A percentile compares a stretch with the other conserved stretches of the same genome.
Conservation (phyloP, 345 rosid genomes). For the Euclidium syriacum region DNA sequence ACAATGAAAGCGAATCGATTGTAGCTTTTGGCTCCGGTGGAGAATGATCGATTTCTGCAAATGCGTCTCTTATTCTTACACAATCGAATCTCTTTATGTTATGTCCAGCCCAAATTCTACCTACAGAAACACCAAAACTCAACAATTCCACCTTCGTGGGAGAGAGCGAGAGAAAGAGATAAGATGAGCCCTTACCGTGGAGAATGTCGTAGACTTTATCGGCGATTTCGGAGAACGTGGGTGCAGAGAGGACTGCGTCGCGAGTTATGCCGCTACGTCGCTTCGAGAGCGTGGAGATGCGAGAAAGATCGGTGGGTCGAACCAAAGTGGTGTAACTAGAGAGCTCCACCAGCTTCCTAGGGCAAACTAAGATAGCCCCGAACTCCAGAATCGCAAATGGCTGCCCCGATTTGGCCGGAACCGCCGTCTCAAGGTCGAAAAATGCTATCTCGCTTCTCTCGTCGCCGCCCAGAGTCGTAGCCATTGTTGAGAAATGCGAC, state of each 20-base stretch:
- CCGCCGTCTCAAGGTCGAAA: conserved; percentile 79
- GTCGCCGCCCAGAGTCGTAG: background rate
- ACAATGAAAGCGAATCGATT: conserved; percentile 64
- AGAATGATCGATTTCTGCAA: conserved; percentile 44
- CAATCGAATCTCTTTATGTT: conserved; percentile 81
- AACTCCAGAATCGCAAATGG: conserved; percentile 65
- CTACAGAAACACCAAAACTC: conserved; percentile 30
- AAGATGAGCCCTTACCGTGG: conserved; percentile 40
- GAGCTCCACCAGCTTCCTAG: conserved; percentile 65
- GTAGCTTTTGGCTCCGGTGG: conserved; percentile 73
- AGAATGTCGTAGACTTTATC: conserved; percentile 60
- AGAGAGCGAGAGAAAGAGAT: background rate
- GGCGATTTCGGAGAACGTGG: conserved; percentile 59
- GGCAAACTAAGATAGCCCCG: conserved; percentile 85
- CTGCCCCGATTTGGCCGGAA: conserved; percentile 53
- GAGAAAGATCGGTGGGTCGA: conserved; percentile 58
- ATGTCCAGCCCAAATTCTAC: conserved; percentile 96
- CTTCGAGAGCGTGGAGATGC: conserved; percentile 43
- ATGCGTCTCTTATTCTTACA: conserved; percentile 67
- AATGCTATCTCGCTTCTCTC: conserved; percentile 63
- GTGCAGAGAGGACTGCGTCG: conserved; percentile 51
- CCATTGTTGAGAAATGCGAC: conserved; percentile 8
- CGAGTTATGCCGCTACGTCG: conserved; percentile 75
- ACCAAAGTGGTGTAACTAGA: conserved; percentile 68
- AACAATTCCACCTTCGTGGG: background rate